phyloP scores from a whole-genome alignment of 1,139 yeast species.

The Candida tunisiensis region DNA sequence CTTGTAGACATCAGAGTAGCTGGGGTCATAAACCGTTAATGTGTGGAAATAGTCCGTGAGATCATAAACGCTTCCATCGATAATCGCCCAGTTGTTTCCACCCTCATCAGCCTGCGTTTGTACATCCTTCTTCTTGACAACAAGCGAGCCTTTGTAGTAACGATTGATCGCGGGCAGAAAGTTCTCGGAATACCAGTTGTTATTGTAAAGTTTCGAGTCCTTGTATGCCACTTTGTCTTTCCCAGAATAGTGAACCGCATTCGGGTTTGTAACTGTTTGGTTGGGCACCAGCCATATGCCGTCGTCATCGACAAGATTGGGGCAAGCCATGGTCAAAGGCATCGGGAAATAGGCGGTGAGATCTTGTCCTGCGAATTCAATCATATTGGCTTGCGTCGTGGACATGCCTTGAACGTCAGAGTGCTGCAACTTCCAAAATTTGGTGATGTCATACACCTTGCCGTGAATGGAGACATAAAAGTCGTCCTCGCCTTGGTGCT shows the following conservation, averaged over 20 bases:
- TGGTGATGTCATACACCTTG: constrained; percentile 23
- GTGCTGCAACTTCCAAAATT: constrained; percentile 23
- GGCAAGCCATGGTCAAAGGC: constrained; percentile 23
- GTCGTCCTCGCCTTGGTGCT: constrained; percentile 20
- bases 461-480: constrained; percentile 24
- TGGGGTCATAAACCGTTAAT: constrained; percentile 7
- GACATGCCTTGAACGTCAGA: constrained; percentile 19
- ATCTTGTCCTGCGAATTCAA: constrained; percentile 23
- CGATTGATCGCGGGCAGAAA: constrained; percentile 19
- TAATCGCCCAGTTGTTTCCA: constrained; percentile 16
- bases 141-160: constrained; percentile 22
- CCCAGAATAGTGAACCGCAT: constrained; percentile 19
- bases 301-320: constrained; percentile 18
- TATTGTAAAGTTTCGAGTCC: constrained; percentile 17
- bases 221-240: constrained; percentile 9
- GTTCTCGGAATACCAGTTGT: constrained; percentile 19
- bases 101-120: constrained; percentile 9
- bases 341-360: constrained; percentile 23
- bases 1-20: constrained; percentile 7
- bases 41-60: constrained; percentile 21
- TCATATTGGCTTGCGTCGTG: constrained; percentile 17
- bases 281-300: constrained; percentile 15
- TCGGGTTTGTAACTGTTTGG: constrained; percentile 12
- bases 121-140: constrained; percentile 11
- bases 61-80: constrained; percentile 21